phyloP scores from a whole-genome alignment of 257 asterid genomes.

The Galeopsis tetrahit region DNA sequence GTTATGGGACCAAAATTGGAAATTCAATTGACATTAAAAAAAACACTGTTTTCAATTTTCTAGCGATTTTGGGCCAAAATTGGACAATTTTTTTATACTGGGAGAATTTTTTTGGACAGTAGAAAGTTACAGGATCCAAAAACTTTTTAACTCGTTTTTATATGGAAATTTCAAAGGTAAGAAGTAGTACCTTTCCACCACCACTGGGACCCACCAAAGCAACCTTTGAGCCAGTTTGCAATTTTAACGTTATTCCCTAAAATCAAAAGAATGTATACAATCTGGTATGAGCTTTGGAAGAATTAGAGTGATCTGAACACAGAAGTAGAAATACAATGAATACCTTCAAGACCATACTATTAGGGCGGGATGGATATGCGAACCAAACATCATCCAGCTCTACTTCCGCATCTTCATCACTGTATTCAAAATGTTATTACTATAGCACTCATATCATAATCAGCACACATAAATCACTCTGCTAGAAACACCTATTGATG shows the following conservation, averaged over 20 bases:
- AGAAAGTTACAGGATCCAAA: no score
- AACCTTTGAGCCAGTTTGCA: constrained; percentile 77
- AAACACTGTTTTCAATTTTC: no score
- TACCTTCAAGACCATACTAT: constrained; percentile 83
- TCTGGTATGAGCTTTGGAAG: constrained; percentile 17
- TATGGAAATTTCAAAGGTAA: constrained; percentile 5
- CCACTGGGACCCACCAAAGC: constrained; percentile 97
- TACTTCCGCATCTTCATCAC: constrained; percentile 79
- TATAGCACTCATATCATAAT: background rate
- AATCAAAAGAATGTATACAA: constrained; percentile 26
- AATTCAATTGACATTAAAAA: no score
- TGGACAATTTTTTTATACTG: no score
- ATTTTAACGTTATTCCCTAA: constrained; percentile 72
- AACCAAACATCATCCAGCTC: constrained; percentile 87
- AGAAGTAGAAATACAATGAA: constrained; percentile 24
- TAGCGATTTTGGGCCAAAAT: no score
- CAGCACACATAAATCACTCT: background rate
- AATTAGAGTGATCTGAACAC: constrained; percentile 24
- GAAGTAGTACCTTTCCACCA: constrained; percentile 75
- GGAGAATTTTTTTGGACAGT: no score
- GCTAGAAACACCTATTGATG: background rate
- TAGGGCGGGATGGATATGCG: constrained; percentile 92
- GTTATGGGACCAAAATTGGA: no score
- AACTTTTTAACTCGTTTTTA: background rate
- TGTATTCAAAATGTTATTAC: constrained; percentile 35